phyloP scores from a whole-genome alignment of 371 early-diverging fungal genomes.

The Apophysomyces elegans region DNA sequence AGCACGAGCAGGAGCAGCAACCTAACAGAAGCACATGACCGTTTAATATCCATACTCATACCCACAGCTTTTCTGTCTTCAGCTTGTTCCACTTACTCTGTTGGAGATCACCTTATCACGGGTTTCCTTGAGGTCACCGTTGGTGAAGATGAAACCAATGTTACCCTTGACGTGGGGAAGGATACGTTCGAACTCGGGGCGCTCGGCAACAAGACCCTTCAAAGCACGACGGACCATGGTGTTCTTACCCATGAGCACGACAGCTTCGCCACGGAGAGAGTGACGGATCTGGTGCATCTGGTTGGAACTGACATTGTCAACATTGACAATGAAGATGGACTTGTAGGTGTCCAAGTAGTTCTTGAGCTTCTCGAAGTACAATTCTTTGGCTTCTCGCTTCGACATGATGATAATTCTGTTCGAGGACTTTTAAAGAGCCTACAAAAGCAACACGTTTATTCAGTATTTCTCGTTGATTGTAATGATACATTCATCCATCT shows the following conservation, averaged over 20 bases:
- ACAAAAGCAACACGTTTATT: conserved; percentile 1
- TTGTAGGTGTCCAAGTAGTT: conserved; percentile 71
- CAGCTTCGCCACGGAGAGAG: conserved; percentile 90
- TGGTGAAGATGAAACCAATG: conserved; percentile 99
- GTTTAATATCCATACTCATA: not conserved
- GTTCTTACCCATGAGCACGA: conserved; percentile 99
- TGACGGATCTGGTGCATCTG: conserved; percentile 99
- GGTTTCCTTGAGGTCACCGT: conserved; percentile 93
- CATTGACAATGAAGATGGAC: conserved; percentile 98
- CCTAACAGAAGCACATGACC: not conserved
- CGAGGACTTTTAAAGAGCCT: conserved; percentile 58
- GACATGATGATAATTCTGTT: conserved; percentile 55
- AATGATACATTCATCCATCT: conserved; percentile 2
- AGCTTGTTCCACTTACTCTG: conserved; percentile 61
- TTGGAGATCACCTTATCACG: conserved; percentile 92
- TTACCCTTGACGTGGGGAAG: conserved; percentile 92
- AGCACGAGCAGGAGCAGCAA: conserved; percentile 98
- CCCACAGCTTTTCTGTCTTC: not conserved
- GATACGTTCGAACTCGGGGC: conserved; percentile 91
- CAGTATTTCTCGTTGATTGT: not conserved
- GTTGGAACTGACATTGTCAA: conserved; percentile 99
- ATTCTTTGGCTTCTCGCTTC: conserved; percentile 61
- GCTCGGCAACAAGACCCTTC: conserved; percentile 74
- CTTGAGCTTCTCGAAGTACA: conserved; percentile 67
- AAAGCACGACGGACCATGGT: conserved; percentile 99